Evolutionary conservation across 768 basidiomycete species (phyloP).

Genomic region (Hypsizygus marmoreus): DNA sequence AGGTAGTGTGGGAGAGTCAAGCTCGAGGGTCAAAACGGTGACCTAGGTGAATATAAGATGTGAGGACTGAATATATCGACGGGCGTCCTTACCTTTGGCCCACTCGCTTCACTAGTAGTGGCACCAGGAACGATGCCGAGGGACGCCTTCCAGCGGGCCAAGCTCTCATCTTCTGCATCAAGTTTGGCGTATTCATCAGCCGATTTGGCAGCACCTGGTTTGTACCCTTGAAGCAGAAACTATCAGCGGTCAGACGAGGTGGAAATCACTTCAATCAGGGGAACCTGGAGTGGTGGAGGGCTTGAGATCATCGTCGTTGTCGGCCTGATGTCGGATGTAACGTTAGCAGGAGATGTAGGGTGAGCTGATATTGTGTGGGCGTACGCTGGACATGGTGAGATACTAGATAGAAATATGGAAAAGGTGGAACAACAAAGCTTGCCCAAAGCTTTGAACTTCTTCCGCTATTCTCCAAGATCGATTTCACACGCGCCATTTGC

Average conservation of each 20-base stretch:
- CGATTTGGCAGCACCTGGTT: constrained; percentile 64
- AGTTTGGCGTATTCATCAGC: constrained; percentile 83
- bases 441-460: constrained; percentile 17
- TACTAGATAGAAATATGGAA: constrained; percentile 18
- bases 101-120: constrained; percentile 34
- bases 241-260: constrained; percentile 10
- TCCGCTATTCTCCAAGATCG: constrained; percentile 42
- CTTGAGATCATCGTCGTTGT: constrained; percentile 72
- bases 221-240: constrained; percentile 61
- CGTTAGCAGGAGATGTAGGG: too few relatives aligned
- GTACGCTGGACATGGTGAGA: constrained; percentile 54
- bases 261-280: constrained; percentile 6
- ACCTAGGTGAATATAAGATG: constrained; percentile 49
- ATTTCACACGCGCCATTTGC: constrained; percentile 72
- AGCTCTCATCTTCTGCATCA: constrained; percentile 89
- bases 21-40: constrained; percentile 73
- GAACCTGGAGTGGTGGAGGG: constrained; percentile 71
- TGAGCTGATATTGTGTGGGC: constrained; percentile 18
- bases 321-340: too few relatives aligned
- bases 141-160: constrained; percentile 94
- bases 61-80: constrained; percentile 1
- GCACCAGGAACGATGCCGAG: constrained; percentile 75
- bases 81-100: constrained; percentile 61
- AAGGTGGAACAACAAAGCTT: constrained; percentile 21
- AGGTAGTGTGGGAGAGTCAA: constrained; percentile 74